Evolutionary conservation across 257 asterid genomes (phyloP).

Genomic region (Leptodermis oblonga): DNA sequence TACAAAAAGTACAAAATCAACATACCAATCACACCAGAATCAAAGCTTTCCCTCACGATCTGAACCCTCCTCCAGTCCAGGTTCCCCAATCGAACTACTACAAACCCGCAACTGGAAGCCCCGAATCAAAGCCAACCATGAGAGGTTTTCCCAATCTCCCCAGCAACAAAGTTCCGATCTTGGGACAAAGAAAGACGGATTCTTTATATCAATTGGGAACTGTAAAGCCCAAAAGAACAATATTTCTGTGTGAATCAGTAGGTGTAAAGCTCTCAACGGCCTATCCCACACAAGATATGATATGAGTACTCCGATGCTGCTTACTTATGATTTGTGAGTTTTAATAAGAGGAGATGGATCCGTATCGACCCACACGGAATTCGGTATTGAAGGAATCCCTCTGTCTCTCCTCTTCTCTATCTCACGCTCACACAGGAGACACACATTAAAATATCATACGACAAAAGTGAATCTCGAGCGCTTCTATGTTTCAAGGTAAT

Average conservation of each 20-base stretch:
- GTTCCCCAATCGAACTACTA: not conserved
- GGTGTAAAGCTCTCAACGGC: no score
- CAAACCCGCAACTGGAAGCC: slow-evolving; percentile 1
- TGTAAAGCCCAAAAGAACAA: not conserved
- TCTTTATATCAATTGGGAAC: not conserved
- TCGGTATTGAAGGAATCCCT: not conserved
- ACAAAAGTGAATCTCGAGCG: slow-evolving; percentile 17
- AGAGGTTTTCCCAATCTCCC: not conserved
- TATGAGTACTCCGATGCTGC: not conserved
- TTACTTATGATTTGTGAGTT: not conserved
- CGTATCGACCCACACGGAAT: slow-evolving; percentile 5
- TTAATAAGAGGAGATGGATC: not conserved
- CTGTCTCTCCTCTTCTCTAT: slow-evolving; percentile 3
- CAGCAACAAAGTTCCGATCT: slow-evolving; percentile 13
- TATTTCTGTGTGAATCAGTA: not conserved
- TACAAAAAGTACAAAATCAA: not conserved
- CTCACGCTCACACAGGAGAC: slow-evolving; percentile 9
- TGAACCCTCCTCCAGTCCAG: slow-evolving; percentile 2
- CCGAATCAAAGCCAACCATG: slow-evolving; percentile 4
- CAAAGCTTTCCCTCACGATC: slow-evolving; percentile 16
- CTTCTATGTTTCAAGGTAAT: slow-evolving; percentile 4
- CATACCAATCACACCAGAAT: slow-evolving; percentile 27
- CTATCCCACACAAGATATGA: not conserved
- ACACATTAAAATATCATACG: slow-evolving; percentile 14
- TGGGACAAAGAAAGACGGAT: not conserved